Conservation (phyloP, 495 filamentous ascomycete genomes). For the Jackrogersella multiformis region DNA sequence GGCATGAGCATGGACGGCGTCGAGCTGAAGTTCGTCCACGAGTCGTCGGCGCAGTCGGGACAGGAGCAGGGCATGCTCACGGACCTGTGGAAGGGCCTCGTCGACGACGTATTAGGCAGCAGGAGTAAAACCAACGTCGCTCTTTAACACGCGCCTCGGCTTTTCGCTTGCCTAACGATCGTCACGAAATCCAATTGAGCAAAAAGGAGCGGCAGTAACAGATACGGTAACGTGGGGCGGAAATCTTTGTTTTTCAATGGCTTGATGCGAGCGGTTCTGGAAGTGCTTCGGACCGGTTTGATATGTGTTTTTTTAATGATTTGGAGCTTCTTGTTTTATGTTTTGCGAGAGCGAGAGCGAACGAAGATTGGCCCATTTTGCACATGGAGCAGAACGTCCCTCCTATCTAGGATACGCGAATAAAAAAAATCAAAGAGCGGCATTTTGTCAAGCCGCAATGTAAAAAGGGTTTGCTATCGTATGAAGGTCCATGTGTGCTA, state of each 20-base stretch:
- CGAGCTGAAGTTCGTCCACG: constrained; percentile 57
- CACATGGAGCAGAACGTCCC: constrained; percentile 6
- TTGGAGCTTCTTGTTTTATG: not conserved
- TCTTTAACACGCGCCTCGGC: constrained; percentile 33
- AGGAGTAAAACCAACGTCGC: constrained; percentile 37
- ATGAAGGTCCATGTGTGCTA: not conserved
- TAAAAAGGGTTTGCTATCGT: not conserved
- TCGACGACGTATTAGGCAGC: constrained; percentile 55
- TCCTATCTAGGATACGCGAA: constrained; percentile 8
- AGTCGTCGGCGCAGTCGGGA: constrained; percentile 34
- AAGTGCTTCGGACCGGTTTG: constrained; percentile 42
- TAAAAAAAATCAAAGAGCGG: not conserved
- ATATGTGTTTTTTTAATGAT: constrained; percentile 40
- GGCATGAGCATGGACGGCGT: constrained; percentile 59
- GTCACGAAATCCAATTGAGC: constrained; percentile 7
- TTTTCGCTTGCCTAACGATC: not conserved
- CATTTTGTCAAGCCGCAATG: not conserved
- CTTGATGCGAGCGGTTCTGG: constrained; percentile 37
- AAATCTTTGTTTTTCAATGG: constrained; percentile 4
- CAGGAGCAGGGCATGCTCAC: constrained; percentile 52
- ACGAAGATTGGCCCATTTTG: constrained; percentile 3
- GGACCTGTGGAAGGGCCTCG: constrained; percentile 57
- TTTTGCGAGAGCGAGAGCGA: constrained; percentile 17
- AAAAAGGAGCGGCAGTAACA: not conserved
- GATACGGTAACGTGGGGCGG: not conserved